Base-by-base conservation (phyloP, 2,329 filamentous ascomycete species). In the Monosporascus sp. region DNA sequence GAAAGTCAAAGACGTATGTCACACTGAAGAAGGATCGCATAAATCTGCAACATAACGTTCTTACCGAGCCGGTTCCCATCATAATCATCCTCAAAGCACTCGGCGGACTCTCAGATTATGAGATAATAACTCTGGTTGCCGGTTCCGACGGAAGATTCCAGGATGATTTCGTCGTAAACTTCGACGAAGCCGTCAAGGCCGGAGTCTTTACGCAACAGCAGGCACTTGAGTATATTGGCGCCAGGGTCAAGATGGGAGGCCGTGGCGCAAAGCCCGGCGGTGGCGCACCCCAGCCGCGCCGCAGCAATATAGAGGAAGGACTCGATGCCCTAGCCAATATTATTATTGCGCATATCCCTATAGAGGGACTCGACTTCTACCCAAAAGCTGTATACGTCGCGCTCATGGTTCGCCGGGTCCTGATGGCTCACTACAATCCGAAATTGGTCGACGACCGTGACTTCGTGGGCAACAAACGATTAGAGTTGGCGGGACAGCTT, bases 1-100 rank as follows among this genome's bases (percentile, higher is more conserved):
- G 95, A 64, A 97, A 97, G 72, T 97, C 94, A 11, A 99, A 99
- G 76, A 97, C 91, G 52, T 97, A 97, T 63, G 91, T 99, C 50
- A 83, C 93, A 16, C 75, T 96, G 51, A 97, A 97, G 74, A 97
- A 97, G 70, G 93, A 96, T 52, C 84, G 88, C 49, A 89, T 99
- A 55, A 86, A 87, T 55, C 79, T 99, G 45, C 87, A 90, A 59
- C 94, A 99, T 74, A 99, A 99, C 69, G 91, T 96, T 45, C 77
- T 99, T 7, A 87, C 87, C 48, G 94, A 99, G 68, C 88, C 94
- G 55, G 84, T 99, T n/a, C 95, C 95, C 0, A 94, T 99, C 52
- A 91, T 95, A 44, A 89, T 99, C 61, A 81, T 95, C 38, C 79
- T 99, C 53, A 96, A 96, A 68, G 94, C 94, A 2, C 85, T 99